These are phyloP conservation scores for Ailanthus altissimus DNA, from an alignment of 345 rosid genomes.

Conservation along the genomic window DNA sequence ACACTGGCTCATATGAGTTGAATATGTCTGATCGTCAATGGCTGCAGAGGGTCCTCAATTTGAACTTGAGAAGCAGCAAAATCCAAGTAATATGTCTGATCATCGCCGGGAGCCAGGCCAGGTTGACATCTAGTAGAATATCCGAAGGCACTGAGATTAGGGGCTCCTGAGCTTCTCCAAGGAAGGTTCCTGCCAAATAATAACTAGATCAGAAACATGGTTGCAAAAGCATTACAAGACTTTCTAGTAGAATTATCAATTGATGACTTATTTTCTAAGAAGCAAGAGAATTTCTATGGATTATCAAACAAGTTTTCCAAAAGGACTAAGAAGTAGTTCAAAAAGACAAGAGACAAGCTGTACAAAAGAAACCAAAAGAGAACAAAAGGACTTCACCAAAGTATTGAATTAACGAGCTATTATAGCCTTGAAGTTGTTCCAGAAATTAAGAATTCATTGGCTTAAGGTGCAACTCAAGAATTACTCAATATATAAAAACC, in stretches of 20 bases:
- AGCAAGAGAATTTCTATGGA: neutral
- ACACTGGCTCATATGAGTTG: too few relatives aligned
- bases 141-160: conserved; percentile 18
- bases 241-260: neutral
- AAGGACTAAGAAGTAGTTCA: neutral
- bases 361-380: neutral
- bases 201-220: neutral
- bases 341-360: neutral
- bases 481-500: neutral
- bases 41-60: conserved; percentile 11
- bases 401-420: neutral
- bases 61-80: conserved; percentile 27
- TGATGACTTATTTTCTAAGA: neutral
- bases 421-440: neutral
- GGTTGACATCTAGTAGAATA: conserved; percentile 28
- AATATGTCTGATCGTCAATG: too few relatives aligned
- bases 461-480: neutral
- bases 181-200: conserved; percentile 31
- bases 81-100: conserved; percentile 6
- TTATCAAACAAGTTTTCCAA: neutral
- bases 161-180: conserved; percentile 32
- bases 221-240: neutral
- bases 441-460: neutral
- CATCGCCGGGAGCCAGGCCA: conserved; percentile 20
- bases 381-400: neutral